Percentiles rank a stretch among this genome's conserved stretches.
These are phyloP conservation scores for Pseudozyma tsukubaensis DNA, from an alignment of 1,284 basidiomycete species.

Conservation along the genomic window DNA sequence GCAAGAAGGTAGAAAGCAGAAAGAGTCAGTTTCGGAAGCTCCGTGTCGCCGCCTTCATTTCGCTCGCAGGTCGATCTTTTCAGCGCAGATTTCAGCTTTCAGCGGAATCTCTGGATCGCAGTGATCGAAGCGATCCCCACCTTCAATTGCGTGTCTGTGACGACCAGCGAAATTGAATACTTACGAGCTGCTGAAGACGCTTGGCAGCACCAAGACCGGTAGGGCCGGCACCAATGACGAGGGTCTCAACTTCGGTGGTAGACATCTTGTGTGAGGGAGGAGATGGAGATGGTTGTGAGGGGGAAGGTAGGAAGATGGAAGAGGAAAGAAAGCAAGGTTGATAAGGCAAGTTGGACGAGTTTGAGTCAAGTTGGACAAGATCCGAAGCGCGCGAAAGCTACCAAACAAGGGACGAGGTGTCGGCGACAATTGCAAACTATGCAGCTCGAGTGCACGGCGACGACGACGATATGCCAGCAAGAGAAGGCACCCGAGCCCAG, in stretches of 20 bases:
- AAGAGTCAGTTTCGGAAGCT: background rate
- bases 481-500: too few species aligned
- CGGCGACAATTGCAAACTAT: too few species aligned
- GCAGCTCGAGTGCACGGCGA: too few species aligned
- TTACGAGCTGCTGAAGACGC: slow-evolving; percentile 71
- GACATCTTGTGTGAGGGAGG: slow-evolving; percentile 24
- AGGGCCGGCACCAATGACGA: slow-evolving; percentile 68
- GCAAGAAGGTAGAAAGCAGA: background rate
- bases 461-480: too few species aligned
- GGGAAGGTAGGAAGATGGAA: background rate
- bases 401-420: too few species aligned
- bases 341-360: background rate
- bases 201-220: slow-evolving; percentile 73
- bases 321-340: slow-evolving; percentile 1
- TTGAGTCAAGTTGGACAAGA: too few species aligned
- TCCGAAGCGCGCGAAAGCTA: too few species aligned
- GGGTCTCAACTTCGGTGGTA: slow-evolving; percentile 61
- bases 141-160: background rate
- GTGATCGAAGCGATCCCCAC: background rate
- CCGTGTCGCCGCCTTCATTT: too few species aligned
- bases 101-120: background rate
- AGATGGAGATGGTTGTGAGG: background rate
- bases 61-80: background rate
- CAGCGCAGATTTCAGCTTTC: background rate
- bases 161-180: slow-evolving; percentile 13